These are phyloP conservation scores for Fagus crenata DNA, from an alignment of 306 rosid species.

Conservation along the genomic window DNA sequence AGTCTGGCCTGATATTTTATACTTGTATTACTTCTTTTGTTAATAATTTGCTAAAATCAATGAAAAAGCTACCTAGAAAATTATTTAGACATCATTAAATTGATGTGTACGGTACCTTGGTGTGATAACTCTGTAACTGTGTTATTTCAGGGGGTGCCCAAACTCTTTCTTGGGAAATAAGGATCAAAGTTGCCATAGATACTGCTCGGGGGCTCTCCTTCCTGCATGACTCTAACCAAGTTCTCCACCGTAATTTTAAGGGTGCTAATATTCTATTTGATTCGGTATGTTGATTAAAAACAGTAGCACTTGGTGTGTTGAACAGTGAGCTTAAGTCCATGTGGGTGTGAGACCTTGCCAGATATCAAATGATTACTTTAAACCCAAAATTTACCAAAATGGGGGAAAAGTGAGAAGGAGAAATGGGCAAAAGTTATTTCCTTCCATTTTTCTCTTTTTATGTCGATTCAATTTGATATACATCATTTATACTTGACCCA, in stretches of 20 bases:
- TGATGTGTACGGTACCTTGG: not conserved
- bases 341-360: not conserved
- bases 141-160: constrained; percentile 30
- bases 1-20: too few species aligned
- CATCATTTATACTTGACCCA: not conserved
- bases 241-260: constrained; percentile 33
- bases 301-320: too few species aligned
- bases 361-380: not conserved
- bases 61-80: not conserved
- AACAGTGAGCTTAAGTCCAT: not conserved
- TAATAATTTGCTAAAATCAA: not conserved
- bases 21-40: too few species aligned
- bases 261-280: too few species aligned
- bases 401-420: too few species aligned
- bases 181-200: constrained; percentile 69
- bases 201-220: constrained; percentile 79
- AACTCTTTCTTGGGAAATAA: constrained; percentile 66
- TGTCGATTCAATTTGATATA: not conserved
- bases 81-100: not conserved
- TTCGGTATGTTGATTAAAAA: too few species aligned
- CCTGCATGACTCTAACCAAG: constrained; percentile 61
- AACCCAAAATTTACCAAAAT: not conserved
- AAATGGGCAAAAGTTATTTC: not conserved
- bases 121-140: constrained; percentile 7
- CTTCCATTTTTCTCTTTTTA: not conserved